Conservation (phyloP, 169 alveolate species). For the Eimeria maxima region DNA sequence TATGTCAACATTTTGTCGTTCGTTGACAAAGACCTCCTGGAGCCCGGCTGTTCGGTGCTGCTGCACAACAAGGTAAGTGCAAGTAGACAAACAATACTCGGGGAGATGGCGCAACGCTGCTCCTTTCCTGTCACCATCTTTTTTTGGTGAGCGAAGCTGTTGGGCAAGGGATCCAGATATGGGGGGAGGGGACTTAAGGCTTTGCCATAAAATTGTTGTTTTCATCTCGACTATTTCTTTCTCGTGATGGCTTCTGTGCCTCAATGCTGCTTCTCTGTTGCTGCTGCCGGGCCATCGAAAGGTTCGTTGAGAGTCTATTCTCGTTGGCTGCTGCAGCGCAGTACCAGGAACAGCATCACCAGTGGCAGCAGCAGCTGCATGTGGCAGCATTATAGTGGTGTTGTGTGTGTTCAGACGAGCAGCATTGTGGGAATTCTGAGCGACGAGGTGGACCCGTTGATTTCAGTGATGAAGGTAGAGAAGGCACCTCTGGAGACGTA, state of each 20-base stretch:
- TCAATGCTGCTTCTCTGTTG: not conserved
- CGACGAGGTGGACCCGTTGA: conserved; percentile 99
- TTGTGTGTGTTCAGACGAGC: conserved; percentile 86
- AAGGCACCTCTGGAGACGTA: conserved; percentile 99
- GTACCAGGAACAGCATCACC: not conserved
- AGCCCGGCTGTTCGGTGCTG: conserved; percentile 99
- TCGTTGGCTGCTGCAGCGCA: not conserved
- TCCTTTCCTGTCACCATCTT: not conserved
- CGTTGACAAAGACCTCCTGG: conserved; percentile 99
- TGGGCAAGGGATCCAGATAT: too few relatives aligned
- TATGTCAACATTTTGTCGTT: conserved; percentile 98
- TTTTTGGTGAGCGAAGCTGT: too few relatives aligned
- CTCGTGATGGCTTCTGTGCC: not conserved
- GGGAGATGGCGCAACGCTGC: not conserved
- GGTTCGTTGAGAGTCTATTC: too few relatives aligned
- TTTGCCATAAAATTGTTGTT: too few relatives aligned
- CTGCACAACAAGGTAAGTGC: conserved; percentile 94
- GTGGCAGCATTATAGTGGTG: not conserved
- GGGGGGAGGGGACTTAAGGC: too few relatives aligned
- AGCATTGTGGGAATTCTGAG: conserved; percentile 98
- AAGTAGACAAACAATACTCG: too few relatives aligned
- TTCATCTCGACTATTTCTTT: too few relatives aligned
- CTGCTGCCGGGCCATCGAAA: not conserved
- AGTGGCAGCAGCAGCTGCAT: too few relatives aligned
- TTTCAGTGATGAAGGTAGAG: conserved; percentile 98